Evolutionary conservation across 495 filamentous ascomycete genomes (phyloP).

Genomic region (Hyaloscypha bicolor): DNA sequence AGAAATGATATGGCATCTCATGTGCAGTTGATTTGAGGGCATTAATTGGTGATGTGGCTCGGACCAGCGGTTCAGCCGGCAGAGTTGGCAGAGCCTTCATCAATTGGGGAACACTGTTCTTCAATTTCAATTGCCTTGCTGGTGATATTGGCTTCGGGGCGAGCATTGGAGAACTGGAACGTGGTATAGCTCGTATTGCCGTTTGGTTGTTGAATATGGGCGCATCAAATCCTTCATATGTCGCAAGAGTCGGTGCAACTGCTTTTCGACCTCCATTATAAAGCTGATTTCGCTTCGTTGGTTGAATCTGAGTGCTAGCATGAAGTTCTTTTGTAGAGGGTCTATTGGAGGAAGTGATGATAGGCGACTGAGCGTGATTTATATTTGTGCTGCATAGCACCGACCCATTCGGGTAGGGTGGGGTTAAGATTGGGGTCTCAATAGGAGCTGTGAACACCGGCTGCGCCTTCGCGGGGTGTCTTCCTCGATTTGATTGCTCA

Average conservation of each 20-base stretch:
- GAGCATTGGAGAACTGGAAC: conserved; percentile 37
- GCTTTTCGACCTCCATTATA: not conserved
- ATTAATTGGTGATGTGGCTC: not conserved
- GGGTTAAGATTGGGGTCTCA: not conserved
- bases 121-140: conserved; percentile 45
- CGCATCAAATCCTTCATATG: not conserved
- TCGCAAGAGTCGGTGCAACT: not conserved
- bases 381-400: not conserved
- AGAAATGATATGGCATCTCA: conserved; percentile 15
- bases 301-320: not conserved
- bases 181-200: conserved; percentile 12
- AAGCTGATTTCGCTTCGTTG: not conserved
- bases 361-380: not conserved
- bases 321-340: not conserved
- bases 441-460: not conserved
- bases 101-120: conserved; percentile 51
- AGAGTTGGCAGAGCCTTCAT: conserved; percentile 53
- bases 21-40: not conserved
- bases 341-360: conserved; percentile 9
- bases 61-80: conserved; percentile 25
- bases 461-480: not conserved
- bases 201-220: conserved; percentile 19
- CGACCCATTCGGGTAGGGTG: not conserved
- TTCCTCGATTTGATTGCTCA: not conserved
- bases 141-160: conserved; percentile 51